Conservation (phyloP, 345 rosid genomes). For the Gossypium australe region DNA sequence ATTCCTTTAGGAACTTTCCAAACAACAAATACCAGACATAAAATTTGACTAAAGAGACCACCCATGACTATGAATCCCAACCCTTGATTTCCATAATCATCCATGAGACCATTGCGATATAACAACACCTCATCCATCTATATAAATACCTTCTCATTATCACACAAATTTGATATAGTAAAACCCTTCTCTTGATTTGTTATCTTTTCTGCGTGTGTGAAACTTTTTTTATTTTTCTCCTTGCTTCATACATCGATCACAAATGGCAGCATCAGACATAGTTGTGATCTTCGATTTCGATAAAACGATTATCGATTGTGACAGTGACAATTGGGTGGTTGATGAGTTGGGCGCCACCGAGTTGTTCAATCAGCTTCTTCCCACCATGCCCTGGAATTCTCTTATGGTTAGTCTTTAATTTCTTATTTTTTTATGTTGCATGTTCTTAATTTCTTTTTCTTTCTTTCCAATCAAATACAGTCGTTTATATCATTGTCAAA, state of each 20-base stretch:
- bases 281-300: slow-evolving; percentile 78
- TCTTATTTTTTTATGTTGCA: background rate
- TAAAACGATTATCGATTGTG: slow-evolving; percentile 76
- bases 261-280: slow-evolving; percentile 23
- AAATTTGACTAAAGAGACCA: background rate
- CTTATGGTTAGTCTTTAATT: slow-evolving; percentile 43
- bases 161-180: background rate
- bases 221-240: background rate
- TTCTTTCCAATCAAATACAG: background rate
- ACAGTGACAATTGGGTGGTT: slow-evolving; percentile 77
- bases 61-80: background rate
- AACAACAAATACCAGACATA: background rate
- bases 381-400: slow-evolving; percentile 87
- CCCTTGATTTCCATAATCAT: background rate
- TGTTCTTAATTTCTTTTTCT: background rate
- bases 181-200: background rate
- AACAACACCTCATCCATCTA: background rate
- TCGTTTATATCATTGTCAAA: background rate
- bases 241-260: background rate
- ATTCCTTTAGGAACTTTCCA: background rate
- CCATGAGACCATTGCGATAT: background rate
- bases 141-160: background rate
- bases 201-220: background rate
- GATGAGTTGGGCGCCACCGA: slow-evolving; percentile 71
- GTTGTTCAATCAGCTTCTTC: slow-evolving; percentile 72